Evolutionary conservation across 2,329 filamentous ascomycete species (phyloP).

Genomic region (Penicillium sp.): DNA sequence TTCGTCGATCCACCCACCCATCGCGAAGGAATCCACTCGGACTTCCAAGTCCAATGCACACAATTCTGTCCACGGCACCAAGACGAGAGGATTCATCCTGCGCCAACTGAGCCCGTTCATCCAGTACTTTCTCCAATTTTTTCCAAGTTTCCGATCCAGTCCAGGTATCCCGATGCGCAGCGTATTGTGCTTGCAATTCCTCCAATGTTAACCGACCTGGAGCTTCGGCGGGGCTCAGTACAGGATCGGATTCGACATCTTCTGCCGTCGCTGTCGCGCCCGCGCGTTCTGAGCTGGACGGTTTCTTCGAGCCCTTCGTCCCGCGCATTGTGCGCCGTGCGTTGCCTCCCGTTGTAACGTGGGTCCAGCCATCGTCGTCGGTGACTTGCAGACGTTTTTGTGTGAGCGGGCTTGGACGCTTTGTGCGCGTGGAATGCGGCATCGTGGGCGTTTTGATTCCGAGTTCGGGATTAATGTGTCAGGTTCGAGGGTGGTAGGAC

Average conservation of each 20-base stretch:
- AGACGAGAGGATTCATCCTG: neutral
- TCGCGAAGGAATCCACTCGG: slow-evolving; percentile 43
- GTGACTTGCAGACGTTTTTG: slow-evolving; percentile 40
- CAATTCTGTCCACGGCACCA: slow-evolving; percentile 27
- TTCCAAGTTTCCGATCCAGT: slow-evolving; percentile 30
- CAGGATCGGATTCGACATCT: neutral
- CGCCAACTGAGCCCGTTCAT: neutral
- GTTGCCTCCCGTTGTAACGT: slow-evolving; percentile 37
- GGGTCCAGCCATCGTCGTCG: slow-evolving; percentile 46
- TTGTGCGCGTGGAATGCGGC: slow-evolving; percentile 36
- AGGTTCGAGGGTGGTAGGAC: neutral
- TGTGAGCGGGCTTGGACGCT: slow-evolving; percentile 15
- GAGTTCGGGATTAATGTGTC: neutral
- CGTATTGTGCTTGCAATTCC: slow-evolving; percentile 33
- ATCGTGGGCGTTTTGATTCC: slow-evolving; percentile 16
- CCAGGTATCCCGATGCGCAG: slow-evolving; percentile 30
- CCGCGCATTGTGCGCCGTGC: slow-evolving; percentile 27
- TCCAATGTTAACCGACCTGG: slow-evolving; percentile 33
- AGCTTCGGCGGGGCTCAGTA: slow-evolving; percentile 37
- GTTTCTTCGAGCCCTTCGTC: neutral
- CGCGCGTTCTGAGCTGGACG: neutral
- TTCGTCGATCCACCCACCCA: slow-evolving; percentile 44
- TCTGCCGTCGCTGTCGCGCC: neutral
- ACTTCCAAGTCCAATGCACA: slow-evolving; percentile 44
- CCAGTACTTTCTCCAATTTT: slow-evolving; percentile 15